Evolutionary conservation across 164 flowering plant genomes (phyloP), one percentile per base, ranked within the genome.

Genomic region (Vitis rotundifolia): DNA sequence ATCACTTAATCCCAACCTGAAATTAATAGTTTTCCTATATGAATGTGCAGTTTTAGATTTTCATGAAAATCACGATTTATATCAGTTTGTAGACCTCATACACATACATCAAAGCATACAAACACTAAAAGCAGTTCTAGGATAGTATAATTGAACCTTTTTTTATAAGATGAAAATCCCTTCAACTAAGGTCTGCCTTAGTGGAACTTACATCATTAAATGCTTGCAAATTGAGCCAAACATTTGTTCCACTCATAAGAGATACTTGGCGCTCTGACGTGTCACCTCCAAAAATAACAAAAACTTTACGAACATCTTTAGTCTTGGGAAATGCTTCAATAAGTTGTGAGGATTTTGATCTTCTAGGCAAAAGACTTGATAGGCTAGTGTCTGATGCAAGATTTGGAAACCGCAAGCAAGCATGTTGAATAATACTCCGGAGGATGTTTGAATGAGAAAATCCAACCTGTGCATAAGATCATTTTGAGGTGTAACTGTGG

Each of bases 161-260:
- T 31, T 37, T 37, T 3, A 37, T 6, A 37, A 37, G 44, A 3
- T 37, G 44, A 6, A 37, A 37, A 37, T 37, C 7, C 5, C 44
- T 37, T 37, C 44, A 54, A 6, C 61, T 60, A 53, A 11, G 13
- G 11, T 31, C 18, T 22, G 0, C 28, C n/a, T 15, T 31, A 58
- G 47, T 47, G 8, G 37, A 44, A 77, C 92, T 87, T 86, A 93
- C 98, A 82, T 93, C 97, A 80, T 80, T 86, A 78, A 82, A 89
- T 68, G 87, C 82, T 79, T 78, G 92, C 82, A 93, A 78, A 71
- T 91, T 91, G 67, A 93, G 92, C 98, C 97, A 89, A 70, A 93
- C 95, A 74, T 93, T 93, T 72, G 98, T 93, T 71, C 98, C 98
- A 73, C 98, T 93, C 91, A 93, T 93, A 59, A 93, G 90, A 61